phyloP scores from a whole-genome alignment of 177 flowering plant genomes.

The Tripterygium wilfordii region DNA sequence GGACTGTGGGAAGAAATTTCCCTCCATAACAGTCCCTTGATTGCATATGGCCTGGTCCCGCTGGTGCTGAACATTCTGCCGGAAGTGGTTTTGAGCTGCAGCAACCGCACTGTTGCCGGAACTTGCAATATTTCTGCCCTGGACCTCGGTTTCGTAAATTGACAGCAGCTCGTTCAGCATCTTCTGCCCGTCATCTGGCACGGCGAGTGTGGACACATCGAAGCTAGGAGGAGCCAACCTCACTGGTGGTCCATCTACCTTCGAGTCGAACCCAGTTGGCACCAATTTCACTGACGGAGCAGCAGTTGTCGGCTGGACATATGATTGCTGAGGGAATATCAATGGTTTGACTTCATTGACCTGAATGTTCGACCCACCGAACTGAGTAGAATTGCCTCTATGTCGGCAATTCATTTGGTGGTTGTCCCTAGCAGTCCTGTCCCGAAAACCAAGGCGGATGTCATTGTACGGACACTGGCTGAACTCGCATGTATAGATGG shows the following conservation, averaged over 20 bases:
- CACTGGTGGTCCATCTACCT: constrained; percentile 13
- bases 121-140: constrained; percentile 19
- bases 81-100: constrained; percentile 12
- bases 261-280: constrained; percentile 16
- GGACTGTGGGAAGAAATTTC: constrained; percentile 21
- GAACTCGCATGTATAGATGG: constrained; percentile 37
- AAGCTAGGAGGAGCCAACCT: constrained; percentile 16
- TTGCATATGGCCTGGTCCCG: constrained; percentile 12
- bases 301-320: constrained; percentile 18
- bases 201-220: constrained; percentile 34
- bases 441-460: constrained; percentile 34
- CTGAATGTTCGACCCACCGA: constrained; percentile 25
- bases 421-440: constrained; percentile 41
- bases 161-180: constrained; percentile 48
- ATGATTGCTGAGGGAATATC: constrained; percentile 22
- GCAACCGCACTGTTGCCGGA: constrained; percentile 7
- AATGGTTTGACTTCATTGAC: constrained; percentile 32
- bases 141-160: constrained; percentile 29
- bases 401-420: constrained; percentile 42
- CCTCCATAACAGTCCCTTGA: constrained; percentile 20
- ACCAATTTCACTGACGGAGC: constrained; percentile 11
- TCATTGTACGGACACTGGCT: constrained; percentile 36
- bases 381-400: constrained; percentile 18
- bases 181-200: constrained; percentile 49
- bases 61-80: constrained; percentile 14